Evolutionary conservation across 2,329 filamentous ascomycete species (phyloP).

Genomic region (Epichloe typhina): DNA sequence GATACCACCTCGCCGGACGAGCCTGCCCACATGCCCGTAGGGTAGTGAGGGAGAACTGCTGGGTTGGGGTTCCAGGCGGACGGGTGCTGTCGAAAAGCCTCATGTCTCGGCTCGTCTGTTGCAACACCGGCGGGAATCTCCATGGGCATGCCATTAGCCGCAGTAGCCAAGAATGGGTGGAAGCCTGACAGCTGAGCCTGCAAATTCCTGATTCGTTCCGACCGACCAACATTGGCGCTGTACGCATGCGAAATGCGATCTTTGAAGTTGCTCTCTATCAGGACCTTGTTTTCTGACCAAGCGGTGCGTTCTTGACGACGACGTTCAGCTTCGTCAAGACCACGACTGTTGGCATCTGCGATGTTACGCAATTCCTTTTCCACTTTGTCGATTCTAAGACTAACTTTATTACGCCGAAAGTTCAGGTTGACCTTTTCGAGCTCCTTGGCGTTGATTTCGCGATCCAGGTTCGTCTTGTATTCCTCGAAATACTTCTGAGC

Average conservation of each 20-base stretch:
- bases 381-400: conserved; percentile 56
- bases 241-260: conserved; percentile 29
- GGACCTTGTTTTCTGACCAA: conserved; percentile 32
- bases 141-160: conserved; percentile 19
- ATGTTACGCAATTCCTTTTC: conserved; percentile 61
- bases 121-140: conserved; percentile 13
- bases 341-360: conserved; percentile 52
- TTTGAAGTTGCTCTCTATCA: conserved; percentile 32
- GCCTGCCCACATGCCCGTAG: conserved; percentile 23
- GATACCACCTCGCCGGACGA: conserved; percentile 21
- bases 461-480: conserved; percentile 48
- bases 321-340: conserved; percentile 49
- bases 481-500: conserved; percentile 40
- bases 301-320: conserved; percentile 36
- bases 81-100: conserved; percentile 10
- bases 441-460: conserved; percentile 47
- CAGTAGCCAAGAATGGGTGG: conserved; percentile 18
- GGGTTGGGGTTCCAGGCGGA: conserved; percentile 23
- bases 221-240: conserved; percentile 16
- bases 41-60: conserved; percentile 21
- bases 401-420: conserved; percentile 60
- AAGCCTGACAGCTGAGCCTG: conserved; percentile 21
- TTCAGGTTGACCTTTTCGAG: conserved; percentile 50
- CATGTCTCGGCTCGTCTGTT: conserved; percentile 10
- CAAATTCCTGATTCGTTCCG: conserved; percentile 18